These are phyloP conservation scores for Russula dissimulans DNA, from an alignment of 768 basidiomycete genomes.

Conservation along the genomic window DNA sequence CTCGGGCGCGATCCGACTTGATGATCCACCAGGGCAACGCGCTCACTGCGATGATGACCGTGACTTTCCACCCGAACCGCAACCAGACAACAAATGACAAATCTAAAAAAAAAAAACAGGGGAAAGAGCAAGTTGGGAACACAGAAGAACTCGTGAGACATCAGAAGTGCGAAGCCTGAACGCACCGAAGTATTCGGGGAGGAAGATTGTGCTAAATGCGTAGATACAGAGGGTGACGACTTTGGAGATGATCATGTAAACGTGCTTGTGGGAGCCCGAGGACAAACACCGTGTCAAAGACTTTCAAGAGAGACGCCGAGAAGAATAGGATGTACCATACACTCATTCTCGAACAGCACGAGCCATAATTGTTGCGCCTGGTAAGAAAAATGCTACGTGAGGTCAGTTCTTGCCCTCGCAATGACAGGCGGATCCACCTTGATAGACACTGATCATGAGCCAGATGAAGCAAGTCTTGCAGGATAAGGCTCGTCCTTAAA, in stretches of 20 bases:
- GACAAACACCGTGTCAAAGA: slow-evolving; percentile 89
- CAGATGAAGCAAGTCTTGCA: slow-evolving; percentile 99
- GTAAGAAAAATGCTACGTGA: neutral
- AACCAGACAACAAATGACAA: slow-evolving; percentile 84
- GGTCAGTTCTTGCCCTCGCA: neutral
- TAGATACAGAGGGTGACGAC: slow-evolving; percentile 85
- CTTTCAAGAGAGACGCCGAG: too few species aligned
- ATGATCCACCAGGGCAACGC: slow-evolving; percentile 86
- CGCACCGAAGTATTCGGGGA: slow-evolving; percentile 96
- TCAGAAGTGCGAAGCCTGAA: neutral
- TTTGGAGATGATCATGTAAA: slow-evolving; percentile 91
- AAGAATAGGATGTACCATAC: too few species aligned
- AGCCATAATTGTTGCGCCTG: slow-evolving; percentile 98
- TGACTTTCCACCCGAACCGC: slow-evolving; percentile 90
- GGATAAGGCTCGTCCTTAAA: slow-evolving; percentile 85
- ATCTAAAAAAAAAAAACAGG: slow-evolving; percentile 44
- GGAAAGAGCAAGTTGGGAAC: too few species aligned
- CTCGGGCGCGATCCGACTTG: slow-evolving; percentile 87
- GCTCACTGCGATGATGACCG: slow-evolving; percentile 90
- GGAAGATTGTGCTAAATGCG: slow-evolving; percentile 80
- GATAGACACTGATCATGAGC: slow-evolving; percentile 96
- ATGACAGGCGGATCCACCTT: slow-evolving; percentile 43
- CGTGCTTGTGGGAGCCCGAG: slow-evolving; percentile 49
- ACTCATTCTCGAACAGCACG: slow-evolving; percentile 92
- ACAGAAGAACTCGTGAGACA: neutral